phyloP scores from a whole-genome alignment of 805 yeast genomes.

The Yarrowia sp. region DNA sequence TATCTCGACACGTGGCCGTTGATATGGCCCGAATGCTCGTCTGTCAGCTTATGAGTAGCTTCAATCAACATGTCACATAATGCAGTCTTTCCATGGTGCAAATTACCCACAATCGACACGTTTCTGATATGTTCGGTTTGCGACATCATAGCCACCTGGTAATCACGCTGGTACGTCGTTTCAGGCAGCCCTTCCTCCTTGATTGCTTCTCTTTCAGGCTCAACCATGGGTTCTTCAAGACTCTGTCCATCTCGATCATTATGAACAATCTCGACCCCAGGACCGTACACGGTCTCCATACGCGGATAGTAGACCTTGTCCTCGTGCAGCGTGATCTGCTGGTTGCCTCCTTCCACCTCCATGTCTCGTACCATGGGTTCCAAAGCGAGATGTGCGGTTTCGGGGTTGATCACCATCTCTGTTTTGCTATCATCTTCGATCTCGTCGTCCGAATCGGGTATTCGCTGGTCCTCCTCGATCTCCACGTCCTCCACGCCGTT shows the following conservation, averaged over 20 bases:
- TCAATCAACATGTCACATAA: conserved; percentile 70
- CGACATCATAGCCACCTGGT: conserved; percentile 58
- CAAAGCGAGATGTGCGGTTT: conserved; percentile 20
- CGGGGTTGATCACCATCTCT: conserved; percentile 7
- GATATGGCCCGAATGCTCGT: conserved; percentile 48
- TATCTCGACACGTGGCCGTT: conserved; percentile 61
- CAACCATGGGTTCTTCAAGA: conserved; percentile 68
- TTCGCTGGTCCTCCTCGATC: conserved; percentile 40
- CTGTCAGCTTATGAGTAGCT: conserved; percentile 64
- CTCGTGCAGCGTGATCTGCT: conserved; percentile 54
- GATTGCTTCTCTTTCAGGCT: conserved; percentile 57
- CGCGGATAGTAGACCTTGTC: conserved; percentile 56
- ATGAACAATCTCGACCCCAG: conserved; percentile 69
- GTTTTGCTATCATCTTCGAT: conserved; percentile 12
- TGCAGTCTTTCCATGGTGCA: conserved; percentile 87
- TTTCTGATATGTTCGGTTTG: conserved; percentile 74
- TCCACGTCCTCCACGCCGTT: conserved; percentile 42
- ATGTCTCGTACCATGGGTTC: conserved; percentile 28
- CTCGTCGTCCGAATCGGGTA: conserved; percentile 39
- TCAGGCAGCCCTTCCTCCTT: conserved; percentile 68
- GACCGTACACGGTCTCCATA: conserved; percentile 59
- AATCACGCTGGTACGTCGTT: conserved; percentile 67
- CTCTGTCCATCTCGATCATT: conserved; percentile 61
- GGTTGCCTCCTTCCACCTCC: conserved; percentile 42
- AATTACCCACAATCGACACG: conserved; percentile 77